Evolutionary conservation across 768 basidiomycete species (phyloP).

Genomic region (Auriculariales sp.): DNA sequence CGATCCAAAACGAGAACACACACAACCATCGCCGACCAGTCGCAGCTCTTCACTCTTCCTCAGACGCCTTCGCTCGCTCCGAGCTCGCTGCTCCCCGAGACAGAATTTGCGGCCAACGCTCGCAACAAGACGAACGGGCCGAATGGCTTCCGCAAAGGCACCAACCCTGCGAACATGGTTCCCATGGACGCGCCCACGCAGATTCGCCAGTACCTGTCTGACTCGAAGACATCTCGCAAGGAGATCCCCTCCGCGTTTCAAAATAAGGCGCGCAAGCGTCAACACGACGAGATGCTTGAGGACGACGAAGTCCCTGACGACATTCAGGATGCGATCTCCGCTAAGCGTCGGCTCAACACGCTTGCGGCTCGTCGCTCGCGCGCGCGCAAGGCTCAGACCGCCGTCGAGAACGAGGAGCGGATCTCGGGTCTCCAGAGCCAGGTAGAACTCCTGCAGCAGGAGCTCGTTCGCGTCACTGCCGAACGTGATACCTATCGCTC

Average conservation of each 20-base stretch:
- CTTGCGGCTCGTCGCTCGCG: slow-evolving; percentile 71
- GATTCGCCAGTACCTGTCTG: slow-evolving; percentile 51
- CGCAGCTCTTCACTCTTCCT: neutral
- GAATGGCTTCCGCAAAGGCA: slow-evolving; percentile 61
- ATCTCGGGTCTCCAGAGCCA: neutral
- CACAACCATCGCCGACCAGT: neutral
- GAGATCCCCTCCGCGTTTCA: slow-evolving; percentile 55
- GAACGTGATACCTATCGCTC: neutral
- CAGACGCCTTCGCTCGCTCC: neutral
- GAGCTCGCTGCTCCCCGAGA: too few species aligned
- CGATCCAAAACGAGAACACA: too few species aligned
- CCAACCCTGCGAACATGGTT: slow-evolving; percentile 49
- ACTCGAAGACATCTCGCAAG: slow-evolving; percentile 68
- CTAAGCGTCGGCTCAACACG: slow-evolving; percentile 74
- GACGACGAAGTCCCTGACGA: slow-evolving; percentile 30
- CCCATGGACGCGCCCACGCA: slow-evolving; percentile 71
- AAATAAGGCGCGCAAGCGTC: neutral
- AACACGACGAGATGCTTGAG: slow-evolving; percentile 2
- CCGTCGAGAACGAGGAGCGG: neutral
- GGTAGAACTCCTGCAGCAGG: neutral
- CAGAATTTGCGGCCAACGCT: neutral
- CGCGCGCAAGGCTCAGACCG: slow-evolving; percentile 34
- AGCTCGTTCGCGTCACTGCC: neutral
- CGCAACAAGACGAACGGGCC: slow-evolving; percentile 21
- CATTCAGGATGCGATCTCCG: slow-evolving; percentile 43